Percentiles rank a stretch among this genome's conserved stretches.
These are phyloP conservation scores for Cornus florida DNA, from an alignment of 148 eudicot species.

Conservation along the genomic window DNA sequence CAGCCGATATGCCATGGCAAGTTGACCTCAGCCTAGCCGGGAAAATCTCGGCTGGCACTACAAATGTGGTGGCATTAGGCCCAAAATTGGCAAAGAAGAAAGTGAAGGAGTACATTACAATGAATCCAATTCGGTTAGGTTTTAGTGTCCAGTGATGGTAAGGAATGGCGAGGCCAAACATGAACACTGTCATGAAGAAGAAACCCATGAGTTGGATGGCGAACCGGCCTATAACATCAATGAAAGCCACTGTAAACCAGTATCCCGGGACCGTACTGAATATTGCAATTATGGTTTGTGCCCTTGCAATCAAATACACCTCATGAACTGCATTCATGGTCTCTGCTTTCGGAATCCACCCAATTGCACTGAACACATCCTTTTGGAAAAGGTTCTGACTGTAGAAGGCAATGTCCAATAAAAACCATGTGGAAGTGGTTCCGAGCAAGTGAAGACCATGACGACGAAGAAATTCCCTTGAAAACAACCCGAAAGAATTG, in stretches of 20 bases:
- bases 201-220: conserved; percentile 66
- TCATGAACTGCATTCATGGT: conserved; percentile 65
- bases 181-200: conserved; percentile 75
- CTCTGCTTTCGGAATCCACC: conserved; percentile 54
- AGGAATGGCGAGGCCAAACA: conserved; percentile 70
- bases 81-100: conserved; percentile 73
- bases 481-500: conserved; percentile 50
- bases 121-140: conserved; percentile 46
- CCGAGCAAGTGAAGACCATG: conserved; percentile 68
- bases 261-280: conserved; percentile 77
- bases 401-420: conserved; percentile 76
- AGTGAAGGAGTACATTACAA: conserved; percentile 50
- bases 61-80: conserved; percentile 66
- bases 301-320: conserved; percentile 51
- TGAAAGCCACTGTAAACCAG: conserved; percentile 70
- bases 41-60: conserved; percentile 66
- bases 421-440: conserved; percentile 66
- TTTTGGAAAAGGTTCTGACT: conserved; percentile 79
- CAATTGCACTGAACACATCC: conserved; percentile 52
- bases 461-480: conserved; percentile 41
- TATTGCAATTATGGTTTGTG: conserved; percentile 62
- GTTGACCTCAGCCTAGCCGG: conserved; percentile 57
- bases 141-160: conserved; percentile 47
- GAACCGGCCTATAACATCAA: conserved; percentile 59
- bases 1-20: conserved; percentile 70